These are phyloP conservation scores for Lycium barbarum DNA, from an alignment of 257 asterid species.

Conservation along the genomic window DNA sequence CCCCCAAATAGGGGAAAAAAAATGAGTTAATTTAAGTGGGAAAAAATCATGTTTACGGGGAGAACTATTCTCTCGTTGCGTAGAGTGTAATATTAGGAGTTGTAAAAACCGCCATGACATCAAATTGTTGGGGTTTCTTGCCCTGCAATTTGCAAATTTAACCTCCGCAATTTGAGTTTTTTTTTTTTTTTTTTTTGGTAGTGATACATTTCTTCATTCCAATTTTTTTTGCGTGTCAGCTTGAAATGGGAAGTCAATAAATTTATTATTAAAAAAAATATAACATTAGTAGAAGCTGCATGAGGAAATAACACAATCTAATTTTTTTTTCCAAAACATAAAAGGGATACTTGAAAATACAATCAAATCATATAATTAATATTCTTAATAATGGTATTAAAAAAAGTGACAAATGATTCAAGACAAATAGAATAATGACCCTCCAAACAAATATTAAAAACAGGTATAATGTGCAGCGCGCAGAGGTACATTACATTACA, in stretches of 20 bases:
- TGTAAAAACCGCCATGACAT: no score
- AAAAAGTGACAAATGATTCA: background rate
- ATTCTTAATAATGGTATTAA: background rate
- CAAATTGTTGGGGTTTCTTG: no score
- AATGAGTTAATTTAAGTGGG: no score
- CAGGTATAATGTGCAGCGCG: background rate
- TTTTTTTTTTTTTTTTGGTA: no score
- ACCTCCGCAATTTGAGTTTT: no score
- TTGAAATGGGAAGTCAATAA: background rate
- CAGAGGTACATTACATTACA: background rate
- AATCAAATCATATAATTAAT: background rate
- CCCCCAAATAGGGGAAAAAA: no score
- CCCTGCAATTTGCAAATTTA: no score
- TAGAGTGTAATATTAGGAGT: no score
- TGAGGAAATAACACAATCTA: background rate
- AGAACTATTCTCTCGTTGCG: no score
- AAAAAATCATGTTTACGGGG: no score
- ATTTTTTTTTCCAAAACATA: background rate
- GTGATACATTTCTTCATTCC: background rate
- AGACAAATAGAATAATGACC: conserved; percentile 25
- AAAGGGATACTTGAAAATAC: background rate
- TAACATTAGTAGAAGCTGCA: background rate
- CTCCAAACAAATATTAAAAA: conserved; percentile 8
- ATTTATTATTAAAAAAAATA: no score
- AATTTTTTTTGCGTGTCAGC: background rate